Base-by-base conservation (phyloP, 1,139 yeast species). In the Tardiomyces digboiensis region DNA sequence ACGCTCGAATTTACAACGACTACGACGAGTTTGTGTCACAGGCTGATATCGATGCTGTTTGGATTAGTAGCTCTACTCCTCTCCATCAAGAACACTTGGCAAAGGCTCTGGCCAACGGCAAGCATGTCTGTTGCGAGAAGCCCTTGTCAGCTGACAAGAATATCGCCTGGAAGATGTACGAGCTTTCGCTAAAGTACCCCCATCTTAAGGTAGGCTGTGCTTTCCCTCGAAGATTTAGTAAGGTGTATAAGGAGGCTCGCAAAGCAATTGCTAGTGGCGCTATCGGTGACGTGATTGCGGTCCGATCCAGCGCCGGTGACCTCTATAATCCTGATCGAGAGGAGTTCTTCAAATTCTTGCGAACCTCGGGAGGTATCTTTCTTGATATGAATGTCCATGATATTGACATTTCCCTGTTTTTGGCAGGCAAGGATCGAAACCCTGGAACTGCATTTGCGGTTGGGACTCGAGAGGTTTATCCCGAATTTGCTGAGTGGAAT, bases 351-450 rank as follows among this genome's bases (percentile, higher is more conserved):
- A 41, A 42, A 22, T 48, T 43, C 40, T 37, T 46, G 21, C 37
- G 41, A 20, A 29, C 42, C 38, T 48, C 50, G 2, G 50, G 50
- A 5, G 50, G 49, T 19, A 48, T 48, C 37, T 48, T 48, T 26
- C 42, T 48, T 18, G 50, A 48, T 21, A 39, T 40, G 23, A 19
- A 21, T n/a, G 42, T 46, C 18, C 50, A 48, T 38, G 49, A 46
- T 29, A 44, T 48, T 16, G 50, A 48, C 21, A 41, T 41, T 13
- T 39, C 48, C 21, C 36, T 48, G 39, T 48, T 19, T 29, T 38
- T 48, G 19, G 36, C 42, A 10, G 50, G 50, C 19, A 29, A 40
- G 37, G 49, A 46, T 26, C 13, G 26, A 18, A 13, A 16, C 5
- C 50, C 50, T n/a, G 29, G 21, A 5, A 38, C 43, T 16, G 50